Evolutionary conservation across 2,329 filamentous ascomycete genomes (phyloP).

Genomic region (Aspergillus pseudotamarii): DNA sequence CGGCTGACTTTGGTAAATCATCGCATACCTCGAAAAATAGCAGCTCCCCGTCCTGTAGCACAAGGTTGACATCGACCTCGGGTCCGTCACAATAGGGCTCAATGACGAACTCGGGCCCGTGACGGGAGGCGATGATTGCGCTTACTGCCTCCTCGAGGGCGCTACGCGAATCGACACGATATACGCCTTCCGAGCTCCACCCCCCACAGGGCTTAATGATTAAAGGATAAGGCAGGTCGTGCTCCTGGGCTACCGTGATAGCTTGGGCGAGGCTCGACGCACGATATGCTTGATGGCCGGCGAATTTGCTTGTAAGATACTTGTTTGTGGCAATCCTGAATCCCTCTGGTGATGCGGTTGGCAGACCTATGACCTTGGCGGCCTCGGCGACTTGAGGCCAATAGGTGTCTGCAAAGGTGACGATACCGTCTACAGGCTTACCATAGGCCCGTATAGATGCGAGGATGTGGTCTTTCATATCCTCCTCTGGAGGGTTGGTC

Average conservation of each 20-base stretch:
- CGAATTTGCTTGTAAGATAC: background rate
- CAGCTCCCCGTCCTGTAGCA: slow-evolving; percentile 16
- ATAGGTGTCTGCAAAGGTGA: background rate
- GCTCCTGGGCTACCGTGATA: background rate
- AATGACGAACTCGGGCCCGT: slow-evolving; percentile 5
- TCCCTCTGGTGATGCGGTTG: background rate
- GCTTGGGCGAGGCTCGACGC: background rate
- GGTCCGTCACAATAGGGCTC: slow-evolving; percentile 20
- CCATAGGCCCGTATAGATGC: background rate
- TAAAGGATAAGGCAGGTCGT: background rate
- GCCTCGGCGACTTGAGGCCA: background rate
- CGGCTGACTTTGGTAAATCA: slow-evolving; percentile 16
- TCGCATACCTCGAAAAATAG: slow-evolving; percentile 19
- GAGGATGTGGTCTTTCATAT: background rate
- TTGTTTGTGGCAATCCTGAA: background rate
- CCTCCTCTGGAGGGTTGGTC: background rate
- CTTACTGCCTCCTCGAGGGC: background rate
- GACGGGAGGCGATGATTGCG: background rate
- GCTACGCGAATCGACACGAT: background rate
- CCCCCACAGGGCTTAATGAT: slow-evolving; percentile 8
- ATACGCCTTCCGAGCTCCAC: slow-evolving; percentile 2
- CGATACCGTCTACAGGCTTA: background rate
- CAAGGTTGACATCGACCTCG: slow-evolving; percentile 22
- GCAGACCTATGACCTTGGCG: background rate
- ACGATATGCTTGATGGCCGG: background rate